phyloP scores from a whole-genome alignment of 1,284 basidiomycete genomes.

The Trametes hirsuta region DNA sequence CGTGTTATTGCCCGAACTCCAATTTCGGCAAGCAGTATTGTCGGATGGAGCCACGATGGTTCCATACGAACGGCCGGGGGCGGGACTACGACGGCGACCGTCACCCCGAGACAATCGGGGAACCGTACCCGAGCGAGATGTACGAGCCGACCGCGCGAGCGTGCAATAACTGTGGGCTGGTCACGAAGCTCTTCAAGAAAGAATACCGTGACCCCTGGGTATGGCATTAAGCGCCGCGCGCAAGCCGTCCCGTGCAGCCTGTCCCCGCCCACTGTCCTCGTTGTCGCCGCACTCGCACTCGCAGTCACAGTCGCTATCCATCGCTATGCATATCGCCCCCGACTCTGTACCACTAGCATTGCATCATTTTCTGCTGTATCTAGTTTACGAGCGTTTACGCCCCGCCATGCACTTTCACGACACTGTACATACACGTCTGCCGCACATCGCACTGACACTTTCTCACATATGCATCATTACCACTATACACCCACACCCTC shows the following conservation, averaged over 20 bases:
- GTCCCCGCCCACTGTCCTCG: neutral
- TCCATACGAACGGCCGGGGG: constrained; percentile 38
- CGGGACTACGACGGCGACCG: constrained; percentile 38
- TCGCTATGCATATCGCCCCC: constrained; percentile 10
- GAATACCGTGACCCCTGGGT: constrained; percentile 27
- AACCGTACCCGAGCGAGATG: constrained; percentile 29
- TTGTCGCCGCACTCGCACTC: neutral
- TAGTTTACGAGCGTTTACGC: constrained; percentile 16
- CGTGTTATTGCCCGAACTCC: constrained; percentile 41
- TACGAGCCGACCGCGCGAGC: constrained; percentile 35
- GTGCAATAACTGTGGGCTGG: constrained; percentile 40
- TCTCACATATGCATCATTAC: constrained; percentile 2
- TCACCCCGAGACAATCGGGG: constrained; percentile 34
- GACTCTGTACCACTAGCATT: constrained; percentile 17
- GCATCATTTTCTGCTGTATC: constrained; percentile 7
- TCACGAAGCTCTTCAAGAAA: constrained; percentile 34
- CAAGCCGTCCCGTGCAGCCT: neutral
- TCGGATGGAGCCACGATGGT: constrained; percentile 34
- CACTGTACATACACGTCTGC: constrained; percentile 8
- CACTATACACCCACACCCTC: constrained; percentile 1
- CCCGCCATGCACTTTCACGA: constrained; percentile 8
- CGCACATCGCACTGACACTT: neutral
- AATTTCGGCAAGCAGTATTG: constrained; percentile 44
- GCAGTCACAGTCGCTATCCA: constrained; percentile 9
- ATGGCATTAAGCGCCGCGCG: constrained; percentile 16